Base-by-base conservation (phyloP, 1,139 yeast genomes). In the Saccharomyces hybrid region DNA sequence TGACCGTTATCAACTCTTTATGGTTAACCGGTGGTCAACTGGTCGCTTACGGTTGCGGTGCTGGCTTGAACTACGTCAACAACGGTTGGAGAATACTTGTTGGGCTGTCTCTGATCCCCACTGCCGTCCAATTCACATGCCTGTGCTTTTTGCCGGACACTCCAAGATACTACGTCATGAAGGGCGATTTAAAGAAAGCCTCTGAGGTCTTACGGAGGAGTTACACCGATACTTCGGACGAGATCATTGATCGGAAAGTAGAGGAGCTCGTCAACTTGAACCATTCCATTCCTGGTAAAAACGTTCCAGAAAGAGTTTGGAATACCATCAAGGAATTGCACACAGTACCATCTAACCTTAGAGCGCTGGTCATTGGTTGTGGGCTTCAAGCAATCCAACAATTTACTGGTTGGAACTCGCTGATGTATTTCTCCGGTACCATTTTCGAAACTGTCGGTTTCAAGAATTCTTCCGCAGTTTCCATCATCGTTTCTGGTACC, bases 361-460 rank as follows among this genome's bases (percentile, higher is more conserved):
- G 98, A 64, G 97, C 97, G 8, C 78, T 91, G 59, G 75, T 90
- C 48, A 83, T 91, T 64, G 95, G 93, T 5, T 89, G 97, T 75
- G 96, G 95, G 29, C 75, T 90, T 62, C 98, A 91, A 73, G 97
- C 95, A 59, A 87, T 91, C 67, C 97, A 91, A 74, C 97, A 91
- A 73, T 89, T 90, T 64, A 87, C 96, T 19, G 97, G 97, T 61
- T 91, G 90, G 80, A 91, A 91, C 74, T 88, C 97, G 3, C 79
- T 91, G 65, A 88, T 91, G 95, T 91, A 91, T 73, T 91, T 90
- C 73, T 85, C 95, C 55, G 84, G 95, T 44, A 89, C 97, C 1
- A 84, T 91, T 61, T 91, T 91, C 70, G 84, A 88, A 70, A 83
- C 91, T 47, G 88, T 89, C 55, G 98, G 97, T 2, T 91, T 91